phyloP scores from a whole-genome alignment of 371 early-diverging fungal species.

The Actinomortierella ambigua region DNA sequence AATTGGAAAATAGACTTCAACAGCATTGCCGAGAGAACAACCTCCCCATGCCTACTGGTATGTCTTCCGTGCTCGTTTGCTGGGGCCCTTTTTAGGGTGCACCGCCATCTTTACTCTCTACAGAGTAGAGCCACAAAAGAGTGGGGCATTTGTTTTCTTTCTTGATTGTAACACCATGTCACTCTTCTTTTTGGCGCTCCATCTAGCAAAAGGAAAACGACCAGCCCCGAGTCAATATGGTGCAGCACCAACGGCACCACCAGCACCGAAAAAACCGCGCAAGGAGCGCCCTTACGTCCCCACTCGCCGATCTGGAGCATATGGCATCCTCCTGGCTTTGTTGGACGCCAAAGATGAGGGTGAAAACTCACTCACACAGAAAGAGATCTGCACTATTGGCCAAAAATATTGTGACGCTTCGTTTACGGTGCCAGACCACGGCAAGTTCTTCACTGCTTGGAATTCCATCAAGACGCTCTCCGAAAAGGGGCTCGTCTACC shows the following conservation, averaged over 20 bases:
- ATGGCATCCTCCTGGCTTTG: slow-evolving; percentile 84
- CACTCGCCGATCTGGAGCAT: slow-evolving; percentile 79
- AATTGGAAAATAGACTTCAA: slow-evolving; percentile 60
- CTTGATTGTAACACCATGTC: too few relatives aligned
- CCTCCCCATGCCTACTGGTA: slow-evolving; percentile 57
- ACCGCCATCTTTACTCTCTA: not conserved
- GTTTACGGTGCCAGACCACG: slow-evolving; percentile 62
- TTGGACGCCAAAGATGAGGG: slow-evolving; percentile 49
- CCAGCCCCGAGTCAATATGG: not conserved
- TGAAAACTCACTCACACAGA: slow-evolving; percentile 49
- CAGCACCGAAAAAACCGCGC: not conserved
- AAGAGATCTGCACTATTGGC: slow-evolving; percentile 63
- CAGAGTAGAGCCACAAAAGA: slow-evolving; percentile 1
- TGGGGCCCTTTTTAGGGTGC: not conserved
- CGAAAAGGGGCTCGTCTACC: slow-evolving; percentile 70
- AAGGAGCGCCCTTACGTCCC: slow-evolving; percentile 71
- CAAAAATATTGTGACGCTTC: slow-evolving; percentile 72
- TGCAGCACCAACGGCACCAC: not conserved
- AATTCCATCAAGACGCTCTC: slow-evolving; percentile 72
- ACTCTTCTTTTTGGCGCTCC: not conserved
- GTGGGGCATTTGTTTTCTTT: not conserved
- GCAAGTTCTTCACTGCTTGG: slow-evolving; percentile 78
- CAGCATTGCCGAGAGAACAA: slow-evolving; percentile 59
- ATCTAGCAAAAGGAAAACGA: slow-evolving; percentile 1
- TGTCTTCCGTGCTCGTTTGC: not conserved